Evolutionary conservation across 1,284 basidiomycete genomes (phyloP).

Genomic region (Ustanciosporium gigantosporum): DNA sequence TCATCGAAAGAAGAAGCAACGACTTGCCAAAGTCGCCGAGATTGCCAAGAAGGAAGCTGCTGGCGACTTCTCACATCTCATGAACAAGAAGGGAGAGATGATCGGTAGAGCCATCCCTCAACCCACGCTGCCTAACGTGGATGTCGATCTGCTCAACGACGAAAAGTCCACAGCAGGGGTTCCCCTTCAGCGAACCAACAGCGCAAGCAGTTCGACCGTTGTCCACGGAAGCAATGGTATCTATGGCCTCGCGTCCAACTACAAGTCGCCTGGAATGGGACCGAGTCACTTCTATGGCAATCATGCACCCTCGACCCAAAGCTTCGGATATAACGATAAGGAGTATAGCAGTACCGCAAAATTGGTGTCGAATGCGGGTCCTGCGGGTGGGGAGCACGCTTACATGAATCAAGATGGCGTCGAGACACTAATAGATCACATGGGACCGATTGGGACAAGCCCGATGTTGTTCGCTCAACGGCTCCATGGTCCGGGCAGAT

Average conservation of each 20-base stretch:
- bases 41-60: conserved; percentile 86
- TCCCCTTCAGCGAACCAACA: conserved; percentile 20
- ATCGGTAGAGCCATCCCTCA: conserved; percentile 83
- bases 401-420: conserved; percentile 18
- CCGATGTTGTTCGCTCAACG: conserved; percentile 46
- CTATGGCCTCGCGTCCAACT: conserved; percentile 14
- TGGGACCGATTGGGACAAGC: conserved; percentile 51
- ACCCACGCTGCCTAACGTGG: conserved; percentile 90
- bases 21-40: conserved; percentile 77
- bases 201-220: conserved; percentile 29
- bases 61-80: conserved; percentile 85
- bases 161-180: conserved; percentile 61
- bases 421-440: conserved; percentile 26
- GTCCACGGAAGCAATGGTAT: conserved; percentile 20
- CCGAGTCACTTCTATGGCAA: conserved; percentile 28
- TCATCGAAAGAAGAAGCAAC: conserved; percentile 84
- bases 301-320: conserved; percentile 18
- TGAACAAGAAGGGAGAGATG: conserved; percentile 87
- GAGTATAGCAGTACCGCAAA: conserved; percentile 47
- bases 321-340: conserved; percentile 16
- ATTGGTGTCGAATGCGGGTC: conserved; percentile 41
- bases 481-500: conserved; percentile 8
- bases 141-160: conserved; percentile 77
- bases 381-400: conserved; percentile 20
- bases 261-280: conserved; percentile 18